These are phyloP conservation scores for Penicillium digitatum DNA, from an alignment of 2,329 filamentous ascomycete genomes.

Conservation along the genomic window DNA sequence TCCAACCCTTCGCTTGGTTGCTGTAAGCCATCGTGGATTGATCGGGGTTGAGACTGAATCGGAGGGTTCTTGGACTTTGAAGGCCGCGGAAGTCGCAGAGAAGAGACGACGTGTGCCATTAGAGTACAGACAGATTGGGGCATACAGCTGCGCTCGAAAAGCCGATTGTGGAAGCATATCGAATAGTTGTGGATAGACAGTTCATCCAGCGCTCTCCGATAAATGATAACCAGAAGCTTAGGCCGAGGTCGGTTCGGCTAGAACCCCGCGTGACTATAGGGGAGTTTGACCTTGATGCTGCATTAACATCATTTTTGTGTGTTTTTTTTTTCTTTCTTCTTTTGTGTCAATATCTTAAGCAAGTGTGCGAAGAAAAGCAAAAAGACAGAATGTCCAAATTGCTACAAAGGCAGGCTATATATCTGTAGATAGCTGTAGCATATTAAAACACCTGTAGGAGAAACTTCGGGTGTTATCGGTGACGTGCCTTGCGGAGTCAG, in stretches of 20 bases:
- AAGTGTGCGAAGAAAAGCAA: too few species aligned
- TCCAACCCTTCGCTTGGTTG: constrained; percentile 64
- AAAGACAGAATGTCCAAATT: background rate
- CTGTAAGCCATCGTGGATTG: constrained; percentile 64
- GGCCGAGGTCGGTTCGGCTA: constrained; percentile 10
- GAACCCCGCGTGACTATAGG: constrained; percentile 15
- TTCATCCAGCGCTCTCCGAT: background rate
- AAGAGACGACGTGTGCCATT: constrained; percentile 14
- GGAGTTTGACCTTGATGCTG: background rate
- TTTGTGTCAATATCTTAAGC: too few species aligned
- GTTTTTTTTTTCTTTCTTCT: background rate
- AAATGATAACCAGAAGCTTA: constrained; percentile 14
- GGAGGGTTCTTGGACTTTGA: constrained; percentile 10
- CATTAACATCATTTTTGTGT: too few species aligned
- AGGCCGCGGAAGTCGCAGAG: constrained; percentile 18
- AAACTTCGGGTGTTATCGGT: too few species aligned
- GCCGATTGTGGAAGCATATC: constrained; percentile 25
- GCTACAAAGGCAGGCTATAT: background rate
- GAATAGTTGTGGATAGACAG: constrained; percentile 7
- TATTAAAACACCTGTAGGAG: too few species aligned
- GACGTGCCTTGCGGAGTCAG: too few species aligned
- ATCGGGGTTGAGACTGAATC: constrained; percentile 26
- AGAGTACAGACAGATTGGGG: constrained; percentile 7
- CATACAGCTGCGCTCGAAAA: constrained; percentile 20
- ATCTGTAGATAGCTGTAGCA: too few species aligned